These are phyloP conservation scores for Leccinum variabile DNA, from an alignment of 1,284 basidiomycete genomes.

Conservation along the genomic window DNA sequence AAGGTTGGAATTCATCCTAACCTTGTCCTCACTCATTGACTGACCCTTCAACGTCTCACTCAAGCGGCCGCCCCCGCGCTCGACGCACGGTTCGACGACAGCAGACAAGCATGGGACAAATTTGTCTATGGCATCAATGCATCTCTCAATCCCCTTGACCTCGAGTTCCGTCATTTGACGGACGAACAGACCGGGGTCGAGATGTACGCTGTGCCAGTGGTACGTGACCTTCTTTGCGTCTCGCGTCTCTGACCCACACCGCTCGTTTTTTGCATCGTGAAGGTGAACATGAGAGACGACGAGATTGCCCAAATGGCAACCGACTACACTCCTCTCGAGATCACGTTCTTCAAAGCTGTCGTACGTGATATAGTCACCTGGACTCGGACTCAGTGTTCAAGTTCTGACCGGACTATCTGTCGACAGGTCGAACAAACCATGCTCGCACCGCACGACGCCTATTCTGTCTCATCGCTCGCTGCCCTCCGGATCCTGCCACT, in stretches of 20 bases:
- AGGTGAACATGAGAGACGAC: conserved; percentile 80
- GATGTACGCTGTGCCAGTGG: conserved; percentile 56
- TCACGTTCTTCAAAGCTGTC: conserved; percentile 78
- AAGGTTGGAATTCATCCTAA: conserved; percentile 40
- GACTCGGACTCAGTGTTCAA: not conserved
- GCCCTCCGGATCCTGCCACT: conserved; percentile 50
- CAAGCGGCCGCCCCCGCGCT: conserved; percentile 53
- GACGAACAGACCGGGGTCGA: conserved; percentile 66
- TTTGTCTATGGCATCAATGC: conserved; percentile 62
- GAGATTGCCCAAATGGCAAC: conserved; percentile 81
- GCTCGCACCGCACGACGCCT: conserved; percentile 72
- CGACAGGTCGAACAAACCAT: conserved; percentile 86
- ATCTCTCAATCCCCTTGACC: conserved; percentile 63
- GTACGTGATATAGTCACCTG: conserved; percentile 43
- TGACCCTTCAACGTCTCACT: conserved; percentile 9
- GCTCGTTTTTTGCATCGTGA: not conserved
- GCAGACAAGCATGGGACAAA: conserved; percentile 52
- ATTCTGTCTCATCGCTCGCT: conserved; percentile 71
- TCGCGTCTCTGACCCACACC: not conserved
- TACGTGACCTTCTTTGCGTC: conserved; percentile 35
- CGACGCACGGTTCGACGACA: conserved; percentile 44
- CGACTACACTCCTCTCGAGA: conserved; percentile 74
- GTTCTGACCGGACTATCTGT: not conserved
- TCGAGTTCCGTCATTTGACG: conserved; percentile 62
- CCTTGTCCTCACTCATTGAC: not conserved